These are phyloP conservation scores for Pugionium cornutum DNA, from an alignment of 345 rosid genomes.

Conservation along the genomic window DNA sequence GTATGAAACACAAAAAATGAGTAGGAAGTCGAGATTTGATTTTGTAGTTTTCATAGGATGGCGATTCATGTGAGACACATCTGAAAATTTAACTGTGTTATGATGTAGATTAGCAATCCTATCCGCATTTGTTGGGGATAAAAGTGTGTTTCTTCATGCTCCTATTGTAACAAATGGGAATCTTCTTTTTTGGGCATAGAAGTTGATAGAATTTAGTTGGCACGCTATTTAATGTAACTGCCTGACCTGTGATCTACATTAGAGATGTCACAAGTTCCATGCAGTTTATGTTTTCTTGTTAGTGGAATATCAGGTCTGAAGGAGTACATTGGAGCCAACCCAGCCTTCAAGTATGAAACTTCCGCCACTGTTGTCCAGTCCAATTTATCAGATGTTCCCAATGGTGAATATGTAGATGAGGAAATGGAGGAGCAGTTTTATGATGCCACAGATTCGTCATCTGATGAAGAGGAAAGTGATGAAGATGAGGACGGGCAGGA, in stretches of 20 bases:
- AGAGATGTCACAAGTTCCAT: conserved; percentile 19
- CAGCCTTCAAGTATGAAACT: conserved; percentile 60
- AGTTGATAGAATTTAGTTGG: background rate
- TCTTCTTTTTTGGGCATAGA: background rate
- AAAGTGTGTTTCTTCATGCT: background rate
- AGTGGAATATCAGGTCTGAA: conserved; percentile 67
- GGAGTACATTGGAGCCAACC: conserved; percentile 93
- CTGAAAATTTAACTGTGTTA: conserved; percentile 7
- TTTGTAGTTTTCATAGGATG: background rate
- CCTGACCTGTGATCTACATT: conserved; percentile 13
- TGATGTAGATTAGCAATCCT: conserved; percentile 8
- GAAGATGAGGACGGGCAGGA: conserved; percentile 45
- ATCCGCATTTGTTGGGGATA: background rate
- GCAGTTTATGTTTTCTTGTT: conserved; percentile 22
- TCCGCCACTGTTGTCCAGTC: conserved; percentile 57
- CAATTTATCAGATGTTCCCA: conserved; percentile 51
- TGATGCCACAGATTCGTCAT: conserved; percentile 86
- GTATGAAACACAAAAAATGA: conserved; percentile 14
- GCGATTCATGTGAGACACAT: conserved; percentile 14
- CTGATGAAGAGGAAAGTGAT: conserved; percentile 74
- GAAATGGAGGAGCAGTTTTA: conserved; percentile 80
- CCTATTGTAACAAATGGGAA: conserved; percentile 8
- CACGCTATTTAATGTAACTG: conserved; percentile 3
- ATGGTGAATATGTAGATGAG: conserved; percentile 59
- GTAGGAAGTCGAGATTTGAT: conserved; percentile 20